Evolutionary conservation across 2,329 filamentous ascomycete genomes (phyloP).

Genomic region (Lachnellula cervina): DNA sequence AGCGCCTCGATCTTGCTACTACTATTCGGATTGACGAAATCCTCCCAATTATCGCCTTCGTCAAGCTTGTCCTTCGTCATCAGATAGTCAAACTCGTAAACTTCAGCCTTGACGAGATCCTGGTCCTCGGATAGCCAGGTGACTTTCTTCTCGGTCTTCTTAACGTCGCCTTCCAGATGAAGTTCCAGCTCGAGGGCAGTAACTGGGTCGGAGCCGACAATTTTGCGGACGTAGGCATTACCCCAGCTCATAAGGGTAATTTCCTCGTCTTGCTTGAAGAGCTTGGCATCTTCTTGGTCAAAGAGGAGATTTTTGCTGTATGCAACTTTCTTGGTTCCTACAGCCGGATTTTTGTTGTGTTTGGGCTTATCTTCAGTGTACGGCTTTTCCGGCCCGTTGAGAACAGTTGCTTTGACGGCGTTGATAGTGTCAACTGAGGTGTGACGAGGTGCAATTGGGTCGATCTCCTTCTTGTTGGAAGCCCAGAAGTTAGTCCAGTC

Average conservation of each 20-base stretch:
- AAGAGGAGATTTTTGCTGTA: constrained; percentile 72
- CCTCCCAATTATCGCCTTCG: constrained; percentile 79
- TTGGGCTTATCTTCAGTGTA: constrained; percentile 73
- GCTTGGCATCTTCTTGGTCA: constrained; percentile 80
- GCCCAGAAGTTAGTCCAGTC: constrained; percentile 73
- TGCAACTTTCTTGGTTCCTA: constrained; percentile 81
- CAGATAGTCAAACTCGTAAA: constrained; percentile 93
- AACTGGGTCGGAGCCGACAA: constrained; percentile 55
- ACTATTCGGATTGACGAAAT: constrained; percentile 71
- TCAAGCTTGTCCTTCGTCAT: constrained; percentile 93
- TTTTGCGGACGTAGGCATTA: constrained; percentile 72
- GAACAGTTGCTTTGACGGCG: constrained; percentile 65
- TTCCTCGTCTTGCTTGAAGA: constrained; percentile 80
- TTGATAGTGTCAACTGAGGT: constrained; percentile 68
- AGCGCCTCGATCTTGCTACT: constrained; percentile 69
- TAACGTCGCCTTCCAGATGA: constrained; percentile 89
- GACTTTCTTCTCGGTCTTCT: constrained; percentile 93
- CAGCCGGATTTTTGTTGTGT: constrained; percentile 81
- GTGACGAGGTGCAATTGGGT: constrained; percentile 69
- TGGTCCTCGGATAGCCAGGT: constrained; percentile 84
- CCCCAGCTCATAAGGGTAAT: constrained; percentile 98
- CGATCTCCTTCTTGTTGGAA: constrained; percentile 76
- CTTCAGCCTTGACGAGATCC: constrained; percentile 72
- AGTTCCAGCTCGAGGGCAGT: constrained; percentile 73
- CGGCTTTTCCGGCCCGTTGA: constrained; percentile 57